Conservation (phyloP, 345 rosid genomes). For the Stellera chamaejasme region DNA sequence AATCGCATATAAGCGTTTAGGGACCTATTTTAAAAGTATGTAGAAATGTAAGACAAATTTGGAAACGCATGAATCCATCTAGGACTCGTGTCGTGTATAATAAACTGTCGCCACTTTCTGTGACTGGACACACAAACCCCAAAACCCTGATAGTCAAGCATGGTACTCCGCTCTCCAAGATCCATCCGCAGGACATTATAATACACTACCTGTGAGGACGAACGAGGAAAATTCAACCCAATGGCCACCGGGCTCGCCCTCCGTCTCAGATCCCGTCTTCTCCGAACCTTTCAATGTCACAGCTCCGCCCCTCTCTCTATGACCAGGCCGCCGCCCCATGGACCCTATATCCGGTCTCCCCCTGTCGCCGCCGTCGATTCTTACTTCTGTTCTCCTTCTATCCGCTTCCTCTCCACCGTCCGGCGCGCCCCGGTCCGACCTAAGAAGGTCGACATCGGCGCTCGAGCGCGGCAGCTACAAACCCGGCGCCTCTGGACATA, state of each 20-base stretch:
- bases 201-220: conserved; percentile 13
- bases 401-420: conserved; percentile 53
- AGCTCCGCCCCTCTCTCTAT: conserved; percentile 16
- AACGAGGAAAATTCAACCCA: background rate
- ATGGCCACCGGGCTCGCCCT: conserved; percentile 54
- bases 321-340: conserved; percentile 16
- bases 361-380: conserved; percentile 10
- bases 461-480: conserved; percentile 86
- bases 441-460: conserved; percentile 67
- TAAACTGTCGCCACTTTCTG: no score
- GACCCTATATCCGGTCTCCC: conserved; percentile 22
- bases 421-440: conserved; percentile 53
- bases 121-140: background rate
- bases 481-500: conserved; percentile 87
- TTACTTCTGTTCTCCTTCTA: conserved; percentile 8
- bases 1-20: no score
- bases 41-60: no score
- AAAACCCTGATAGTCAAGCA: background rate
- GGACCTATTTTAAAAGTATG: no score
- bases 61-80: no score
- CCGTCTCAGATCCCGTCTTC: conserved; percentile 47
- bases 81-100: no score
- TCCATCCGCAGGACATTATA: background rate
- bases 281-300: conserved; percentile 14
- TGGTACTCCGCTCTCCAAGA: background rate